Evolutionary conservation across 179 eudicot species (phyloP).

Genomic region (Gypsophila paniculata): DNA sequence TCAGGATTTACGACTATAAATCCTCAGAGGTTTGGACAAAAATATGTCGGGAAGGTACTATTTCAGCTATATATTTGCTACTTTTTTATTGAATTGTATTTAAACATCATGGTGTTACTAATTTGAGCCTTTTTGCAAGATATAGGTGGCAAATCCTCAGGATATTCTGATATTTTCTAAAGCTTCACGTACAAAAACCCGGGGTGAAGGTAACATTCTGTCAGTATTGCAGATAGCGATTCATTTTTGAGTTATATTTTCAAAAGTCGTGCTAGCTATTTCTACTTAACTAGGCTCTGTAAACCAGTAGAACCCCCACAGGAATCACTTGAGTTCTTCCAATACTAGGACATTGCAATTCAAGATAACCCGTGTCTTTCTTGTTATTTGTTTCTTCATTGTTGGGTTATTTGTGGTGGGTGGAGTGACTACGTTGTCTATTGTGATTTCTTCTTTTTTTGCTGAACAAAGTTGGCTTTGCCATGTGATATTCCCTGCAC

Average conservation of each 20-base stretch:
- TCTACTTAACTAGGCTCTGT: not conserved
- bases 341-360: not conserved
- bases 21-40: conserved; percentile 98
- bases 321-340: not conserved
- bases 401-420: not conserved
- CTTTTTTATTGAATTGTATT: not conserved
- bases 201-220: conserved; percentile 44
- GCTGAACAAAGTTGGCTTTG: not conserved
- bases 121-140: conserved; percentile 20
- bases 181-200: conserved; percentile 57
- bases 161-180: conserved; percentile 94
- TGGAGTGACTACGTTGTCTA: not conserved
- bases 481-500: not conserved
- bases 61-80: conserved; percentile 3
- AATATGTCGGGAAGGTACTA: conserved; percentile 95
- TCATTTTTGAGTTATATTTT: not conserved
- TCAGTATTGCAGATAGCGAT: not conserved
- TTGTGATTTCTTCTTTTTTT: not conserved
- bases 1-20: conserved; percentile 98
- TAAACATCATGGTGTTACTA: conserved; percentile 9
- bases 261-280: not conserved
- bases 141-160: conserved; percentile 98
- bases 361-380: not conserved
- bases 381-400: not conserved
- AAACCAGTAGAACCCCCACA: not conserved